A percentile compares a stretch with the other conserved stretches of the same genome.
Evolutionary conservation across 1,284 basidiomycete species (phyloP).

Genomic region (Sphagnurus paluster): DNA sequence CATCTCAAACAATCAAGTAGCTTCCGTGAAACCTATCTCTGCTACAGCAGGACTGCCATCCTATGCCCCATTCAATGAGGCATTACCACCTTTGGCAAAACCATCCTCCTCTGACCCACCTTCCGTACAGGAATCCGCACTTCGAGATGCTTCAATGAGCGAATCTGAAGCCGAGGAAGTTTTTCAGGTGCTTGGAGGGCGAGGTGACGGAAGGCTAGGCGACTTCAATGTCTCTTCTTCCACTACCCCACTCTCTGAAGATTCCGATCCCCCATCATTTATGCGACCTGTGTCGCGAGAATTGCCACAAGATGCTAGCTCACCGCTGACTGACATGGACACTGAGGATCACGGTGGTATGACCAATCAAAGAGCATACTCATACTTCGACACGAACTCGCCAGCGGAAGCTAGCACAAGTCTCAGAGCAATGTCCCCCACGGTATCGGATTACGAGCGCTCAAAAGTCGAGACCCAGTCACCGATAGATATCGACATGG

Average conservation of each 20-base stretch:
- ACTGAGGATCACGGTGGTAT: too few relatives aligned
- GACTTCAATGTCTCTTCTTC: constrained; percentile 10
- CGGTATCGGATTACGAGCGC: constrained; percentile 10
- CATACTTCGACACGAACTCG: too few relatives aligned
- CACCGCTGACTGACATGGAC: constrained; percentile 15
- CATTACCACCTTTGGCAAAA: not conserved
- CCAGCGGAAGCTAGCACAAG: too few relatives aligned
- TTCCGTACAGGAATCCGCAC: not conserved
- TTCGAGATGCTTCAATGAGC: constrained; percentile 12
- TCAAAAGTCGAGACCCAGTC: not conserved
- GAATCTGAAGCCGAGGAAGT: constrained; percentile 29
- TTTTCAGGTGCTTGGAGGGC: too few relatives aligned
- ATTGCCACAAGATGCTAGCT: too few relatives aligned
- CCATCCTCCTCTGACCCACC: constrained; percentile 1
- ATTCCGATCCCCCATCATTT: not conserved
- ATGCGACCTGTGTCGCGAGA: constrained; percentile 1
- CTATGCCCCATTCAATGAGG: too few relatives aligned
- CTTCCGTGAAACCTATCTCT: not conserved
- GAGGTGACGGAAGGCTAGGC: constrained; percentile 6
- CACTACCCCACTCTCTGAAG: constrained; percentile 7
- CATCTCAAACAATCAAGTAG: not conserved
- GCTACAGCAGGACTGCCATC: not conserved
- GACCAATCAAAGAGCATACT: too few relatives aligned
- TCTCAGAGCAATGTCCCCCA: too few relatives aligned
- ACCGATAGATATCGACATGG: constrained; percentile 15